Evolutionary conservation across 129 eudicot species (phyloP).

Genomic region (Tanacetum coccineum): DNA sequence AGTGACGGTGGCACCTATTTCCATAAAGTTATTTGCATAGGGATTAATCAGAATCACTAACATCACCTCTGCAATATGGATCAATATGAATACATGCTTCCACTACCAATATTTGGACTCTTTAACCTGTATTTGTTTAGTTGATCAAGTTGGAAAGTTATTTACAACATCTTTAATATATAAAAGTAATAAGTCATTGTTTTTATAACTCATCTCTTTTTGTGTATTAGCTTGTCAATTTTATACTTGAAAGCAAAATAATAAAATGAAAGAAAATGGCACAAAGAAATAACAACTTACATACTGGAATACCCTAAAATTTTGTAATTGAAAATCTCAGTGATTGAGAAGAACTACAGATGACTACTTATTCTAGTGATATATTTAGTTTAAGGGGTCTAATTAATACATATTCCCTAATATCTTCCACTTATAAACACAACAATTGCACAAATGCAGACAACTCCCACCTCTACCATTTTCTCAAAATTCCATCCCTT

Average conservation of each 20-base stretch:
- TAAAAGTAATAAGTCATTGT: too few relatives aligned
- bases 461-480: constrained; percentile 41
- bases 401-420: constrained; percentile 15
- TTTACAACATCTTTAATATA: too few relatives aligned
- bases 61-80: too few relatives aligned
- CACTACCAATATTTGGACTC: too few relatives aligned
- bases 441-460: constrained; percentile 44
- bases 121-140: too few relatives aligned
- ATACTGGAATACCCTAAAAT: not conserved
- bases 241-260: not conserved
- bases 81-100: too few relatives aligned
- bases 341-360: not conserved
- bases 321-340: not conserved
- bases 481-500: constrained; percentile 27
- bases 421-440: constrained; percentile 27
- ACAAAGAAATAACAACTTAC: not conserved
- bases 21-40: too few relatives aligned
- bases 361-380: constrained; percentile 4
- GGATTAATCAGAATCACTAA: too few relatives aligned
- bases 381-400: constrained; percentile 24
- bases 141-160: too few relatives aligned
- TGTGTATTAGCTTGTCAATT: not conserved
- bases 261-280: not conserved
- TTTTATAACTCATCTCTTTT: too few relatives aligned
- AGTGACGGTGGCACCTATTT: too few relatives aligned